Evolutionary conservation across 177 flowering plant genomes (phyloP), one percentile per base, ranked within the genome.

Genomic region (Telopea speciosissima): DNA sequence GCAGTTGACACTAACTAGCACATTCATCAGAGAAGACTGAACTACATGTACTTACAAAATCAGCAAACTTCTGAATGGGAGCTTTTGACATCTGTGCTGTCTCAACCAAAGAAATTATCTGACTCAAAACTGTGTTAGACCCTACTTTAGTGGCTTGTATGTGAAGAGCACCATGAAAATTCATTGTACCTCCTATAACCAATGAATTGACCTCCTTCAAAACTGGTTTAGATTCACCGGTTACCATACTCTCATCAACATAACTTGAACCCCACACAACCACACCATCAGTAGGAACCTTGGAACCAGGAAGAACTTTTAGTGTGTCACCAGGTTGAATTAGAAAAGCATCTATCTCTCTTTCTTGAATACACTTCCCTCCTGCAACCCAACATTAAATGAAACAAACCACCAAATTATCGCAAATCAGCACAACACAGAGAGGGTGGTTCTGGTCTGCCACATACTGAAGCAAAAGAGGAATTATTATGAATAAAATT

Each of bases 81-180:
- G 99, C 99, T 82, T 96, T 96, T 23, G 97, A 88, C 97, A 93
- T 91, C 79, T 96, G 99, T 33, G 99, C 98, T 24, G 93, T 85
- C 87, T 96, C 99, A 77, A 96, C 97, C 81, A 96, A 78, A 75
- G 84, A 80, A 71, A 96, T 93, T 73, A 93, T 96, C 85, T 96
- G 99, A 79, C 87, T 93, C 77, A 96, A 80, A 69, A 91, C 95
- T n/a, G 98, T 85, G 78, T 88, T 86, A 68, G 93, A 85, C n/a
- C 99, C 99, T 54, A 96, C 91, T 85, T 86, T 91, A 24, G 89
- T 93, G 66, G 97, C 99, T 81, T 87, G 75, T 66, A 96, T 70
- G 70, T 96, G 93, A 71, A 96, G 88, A 26, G 78, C 90, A 72
- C 99, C 99, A 74, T 91, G 95, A 54, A 85, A 79, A 78, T 96